phyloP scores from a whole-genome alignment of 768 basidiomycete species.

The Leccinum obscurum region DNA sequence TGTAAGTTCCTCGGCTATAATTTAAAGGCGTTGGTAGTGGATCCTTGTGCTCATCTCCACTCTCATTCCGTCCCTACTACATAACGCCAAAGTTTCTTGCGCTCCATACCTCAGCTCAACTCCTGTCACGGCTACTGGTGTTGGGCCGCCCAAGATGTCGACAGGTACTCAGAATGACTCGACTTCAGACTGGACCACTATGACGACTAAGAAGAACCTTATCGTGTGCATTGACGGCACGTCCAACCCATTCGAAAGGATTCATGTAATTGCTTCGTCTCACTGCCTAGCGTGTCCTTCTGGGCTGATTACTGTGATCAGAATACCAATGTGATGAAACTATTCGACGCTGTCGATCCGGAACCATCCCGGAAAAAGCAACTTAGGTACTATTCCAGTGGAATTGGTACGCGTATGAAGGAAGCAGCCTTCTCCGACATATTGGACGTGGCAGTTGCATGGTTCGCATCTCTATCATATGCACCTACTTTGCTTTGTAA shows the following conservation, averaged over 20 bases:
- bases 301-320: neutral
- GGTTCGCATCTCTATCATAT: neutral
- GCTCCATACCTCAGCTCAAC: too few species aligned
- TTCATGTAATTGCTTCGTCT: neutral
- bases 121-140: too few species aligned
- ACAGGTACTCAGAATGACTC: too few species aligned
- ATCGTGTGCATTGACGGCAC: slow-evolving; percentile 1
- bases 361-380: slow-evolving; percentile 16
- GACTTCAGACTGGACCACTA: too few species aligned
- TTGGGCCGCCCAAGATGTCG: too few species aligned
- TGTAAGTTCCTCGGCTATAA: too few species aligned
- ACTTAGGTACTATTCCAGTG: slow-evolving; percentile 34
- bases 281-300: neutral
- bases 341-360: slow-evolving; percentile 5
- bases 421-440: slow-evolving; percentile 10
- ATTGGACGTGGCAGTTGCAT: slow-evolving; percentile 6
- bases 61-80: too few species aligned
- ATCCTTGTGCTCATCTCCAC: too few species aligned
- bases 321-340: neutral
- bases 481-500: neutral
- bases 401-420: slow-evolving; percentile 31
- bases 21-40: too few species aligned
- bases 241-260: neutral
- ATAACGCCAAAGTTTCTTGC: too few species aligned
- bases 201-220: slow-evolving; percentile 14